phyloP scores from a whole-genome alignment of 2,329 filamentous ascomycete genomes.

The Colletotrichum sp. region DNA sequence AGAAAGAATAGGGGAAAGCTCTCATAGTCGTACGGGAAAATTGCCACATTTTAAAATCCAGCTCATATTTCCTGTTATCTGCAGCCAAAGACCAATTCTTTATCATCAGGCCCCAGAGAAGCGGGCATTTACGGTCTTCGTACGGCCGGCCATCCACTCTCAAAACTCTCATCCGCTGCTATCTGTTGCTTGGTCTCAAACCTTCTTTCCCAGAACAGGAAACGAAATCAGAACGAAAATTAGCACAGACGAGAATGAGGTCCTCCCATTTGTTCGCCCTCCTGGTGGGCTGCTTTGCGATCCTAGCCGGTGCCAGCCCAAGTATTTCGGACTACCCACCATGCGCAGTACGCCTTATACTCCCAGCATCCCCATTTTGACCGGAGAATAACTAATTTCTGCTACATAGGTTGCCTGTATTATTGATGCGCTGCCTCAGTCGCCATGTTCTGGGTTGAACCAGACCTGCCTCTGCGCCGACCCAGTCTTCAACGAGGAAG shows the following conservation, averaged over 20 bases:
- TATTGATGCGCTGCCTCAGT: neutral
- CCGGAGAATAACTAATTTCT: rapidly evolving
- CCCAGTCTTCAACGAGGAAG: neutral
- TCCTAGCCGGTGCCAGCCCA: neutral
- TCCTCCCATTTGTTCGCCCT: neutral
- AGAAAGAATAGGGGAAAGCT: neutral
- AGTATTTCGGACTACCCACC: neutral
- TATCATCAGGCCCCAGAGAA: neutral
- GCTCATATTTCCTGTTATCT: neutral
- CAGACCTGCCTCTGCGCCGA: neutral
- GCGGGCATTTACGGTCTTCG: rapidly evolving
- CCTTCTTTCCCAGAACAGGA: neutral
- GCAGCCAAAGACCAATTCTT: neutral
- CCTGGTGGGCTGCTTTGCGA: neutral
- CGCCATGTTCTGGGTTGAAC: neutral
- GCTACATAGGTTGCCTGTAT: neutral
- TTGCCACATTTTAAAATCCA: neutral
- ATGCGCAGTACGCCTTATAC: neutral
- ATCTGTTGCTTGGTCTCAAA: neutral
- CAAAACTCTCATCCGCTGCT: neutral
- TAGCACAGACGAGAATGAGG: neutral
- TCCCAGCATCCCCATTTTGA: neutral
- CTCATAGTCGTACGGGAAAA: neutral
- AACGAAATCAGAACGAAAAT: rapidly evolving
- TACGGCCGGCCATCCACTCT: neutral